These are phyloP conservation scores for Oryza rufipogon DNA, from an alignment of 176 grass and related monocot species.

Conservation along the genomic window DNA sequence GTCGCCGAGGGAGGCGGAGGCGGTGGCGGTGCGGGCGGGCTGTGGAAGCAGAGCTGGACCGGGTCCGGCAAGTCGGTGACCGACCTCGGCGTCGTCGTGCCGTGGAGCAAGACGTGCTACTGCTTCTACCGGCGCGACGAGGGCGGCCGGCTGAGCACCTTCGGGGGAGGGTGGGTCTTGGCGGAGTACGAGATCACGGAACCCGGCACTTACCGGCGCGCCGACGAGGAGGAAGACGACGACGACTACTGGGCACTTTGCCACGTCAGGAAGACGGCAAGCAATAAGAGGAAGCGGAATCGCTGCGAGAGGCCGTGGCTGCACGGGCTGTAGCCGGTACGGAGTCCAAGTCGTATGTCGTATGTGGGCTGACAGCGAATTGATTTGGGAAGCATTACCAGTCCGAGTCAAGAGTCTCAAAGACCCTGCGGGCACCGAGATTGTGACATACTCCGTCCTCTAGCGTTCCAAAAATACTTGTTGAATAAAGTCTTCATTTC, in stretches of 20 bases:
- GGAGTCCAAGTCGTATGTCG: no score
- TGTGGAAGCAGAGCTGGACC: background rate
- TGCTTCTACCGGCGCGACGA: background rate
- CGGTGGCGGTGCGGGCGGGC: no score
- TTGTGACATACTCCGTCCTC: no score
- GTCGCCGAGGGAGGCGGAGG: background rate
- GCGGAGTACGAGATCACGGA: background rate
- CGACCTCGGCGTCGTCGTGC: background rate
- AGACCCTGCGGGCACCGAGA: no score
- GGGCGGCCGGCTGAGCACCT: background rate
- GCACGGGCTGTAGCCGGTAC: no score
- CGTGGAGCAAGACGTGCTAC: background rate
- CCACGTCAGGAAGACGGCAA: background rate
- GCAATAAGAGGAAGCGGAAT: background rate
- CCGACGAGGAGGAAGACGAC: background rate
- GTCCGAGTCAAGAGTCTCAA: no score
- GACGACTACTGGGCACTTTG: background rate
- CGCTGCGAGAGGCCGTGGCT: no score
- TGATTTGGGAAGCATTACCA: no score
- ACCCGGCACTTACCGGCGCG: background rate
- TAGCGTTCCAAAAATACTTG: no score
- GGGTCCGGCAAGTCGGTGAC: background rate
- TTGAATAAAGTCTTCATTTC: no score
- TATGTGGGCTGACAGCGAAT: no score
- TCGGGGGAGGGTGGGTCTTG: background rate